Evolutionary conservation across 805 yeast species (phyloP).

Genomic region (Candida mattraensis): DNA sequence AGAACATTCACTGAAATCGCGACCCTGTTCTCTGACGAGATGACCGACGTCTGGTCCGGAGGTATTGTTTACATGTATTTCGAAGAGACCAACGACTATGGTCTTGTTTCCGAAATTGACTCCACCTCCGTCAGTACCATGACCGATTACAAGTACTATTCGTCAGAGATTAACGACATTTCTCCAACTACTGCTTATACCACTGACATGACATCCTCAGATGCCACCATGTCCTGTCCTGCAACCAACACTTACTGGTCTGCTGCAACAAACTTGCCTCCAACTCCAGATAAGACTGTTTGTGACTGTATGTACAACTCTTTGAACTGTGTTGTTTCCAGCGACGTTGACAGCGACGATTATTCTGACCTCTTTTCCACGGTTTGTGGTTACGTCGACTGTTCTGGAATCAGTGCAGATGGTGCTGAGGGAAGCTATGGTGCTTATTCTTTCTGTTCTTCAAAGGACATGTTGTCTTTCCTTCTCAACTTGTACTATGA

Average conservation of each 20-base stretch:
- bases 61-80: constrained; percentile 88
- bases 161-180: constrained; percentile 53
- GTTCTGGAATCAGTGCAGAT: constrained; percentile 60
- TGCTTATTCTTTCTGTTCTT: constrained; percentile 67
- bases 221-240: constrained; percentile 60
- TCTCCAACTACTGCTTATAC: constrained; percentile 51
- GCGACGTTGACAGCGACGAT: constrained; percentile 52
- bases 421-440: constrained; percentile 72
- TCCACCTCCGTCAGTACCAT: constrained; percentile 54
- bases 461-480: constrained; percentile 64
- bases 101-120: constrained; percentile 59
- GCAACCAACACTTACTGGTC: constrained; percentile 56
- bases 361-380: constrained; percentile 58
- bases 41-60: constrained; percentile 88
- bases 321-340: constrained; percentile 58
- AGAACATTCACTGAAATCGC: constrained; percentile 73
- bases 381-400: constrained; percentile 55
- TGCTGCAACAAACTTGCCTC: constrained; percentile 71
- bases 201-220: constrained; percentile 40
- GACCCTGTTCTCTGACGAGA: constrained; percentile 59
- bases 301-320: constrained; percentile 65
- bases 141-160: constrained; percentile 62
- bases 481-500: constrained; percentile 65
- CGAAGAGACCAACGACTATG: constrained; percentile 73
- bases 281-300: constrained; percentile 65